phyloP scores from a whole-genome alignment of 441 rosid genomes.

The Erysimum pusillum region DNA sequence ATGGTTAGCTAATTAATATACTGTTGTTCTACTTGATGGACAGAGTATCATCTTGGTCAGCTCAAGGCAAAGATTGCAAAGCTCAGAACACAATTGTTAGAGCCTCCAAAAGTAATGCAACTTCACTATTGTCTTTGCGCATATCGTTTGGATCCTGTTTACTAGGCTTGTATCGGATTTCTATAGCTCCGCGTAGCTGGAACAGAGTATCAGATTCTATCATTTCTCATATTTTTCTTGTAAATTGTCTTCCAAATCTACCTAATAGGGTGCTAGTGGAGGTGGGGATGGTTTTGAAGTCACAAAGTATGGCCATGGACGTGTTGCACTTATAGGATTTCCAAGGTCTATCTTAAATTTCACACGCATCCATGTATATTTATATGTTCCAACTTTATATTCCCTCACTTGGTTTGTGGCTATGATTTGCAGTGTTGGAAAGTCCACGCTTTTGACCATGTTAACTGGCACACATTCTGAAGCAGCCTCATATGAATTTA shows the following conservation, averaged over 20 bases:
- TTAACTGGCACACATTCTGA: constrained; percentile 97
- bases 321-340: constrained; percentile 97
- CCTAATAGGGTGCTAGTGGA: constrained; percentile 88
- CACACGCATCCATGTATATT: background rate
- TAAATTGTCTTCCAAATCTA: constrained; percentile 23
- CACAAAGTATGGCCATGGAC: constrained; percentile 96
- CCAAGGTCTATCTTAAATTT: constrained; percentile 68
- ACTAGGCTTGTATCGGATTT: background rate
- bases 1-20: background rate
- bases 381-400: constrained; percentile 2
- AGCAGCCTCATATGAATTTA: constrained; percentile 98
- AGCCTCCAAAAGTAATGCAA: constrained; percentile 89
- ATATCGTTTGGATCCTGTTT: background rate
- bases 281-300: constrained; percentile 99
- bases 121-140: background rate
- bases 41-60: constrained; percentile 99
- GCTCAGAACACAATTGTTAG: constrained; percentile 90
- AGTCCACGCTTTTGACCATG: constrained; percentile 94
- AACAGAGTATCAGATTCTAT: background rate
- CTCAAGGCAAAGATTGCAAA: constrained; percentile 99
- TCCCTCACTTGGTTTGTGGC: constrained; percentile 11
- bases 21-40: constrained; percentile 17
- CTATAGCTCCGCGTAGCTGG: background rate
- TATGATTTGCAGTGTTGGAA: constrained; percentile 84
- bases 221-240: background rate